A percentile compares a stretch with the other conserved stretches of the same genome.
These are phyloP conservation scores for Boletus rubescentipes DNA, from an alignment of 768 basidiomycete genomes.

Conservation along the genomic window DNA sequence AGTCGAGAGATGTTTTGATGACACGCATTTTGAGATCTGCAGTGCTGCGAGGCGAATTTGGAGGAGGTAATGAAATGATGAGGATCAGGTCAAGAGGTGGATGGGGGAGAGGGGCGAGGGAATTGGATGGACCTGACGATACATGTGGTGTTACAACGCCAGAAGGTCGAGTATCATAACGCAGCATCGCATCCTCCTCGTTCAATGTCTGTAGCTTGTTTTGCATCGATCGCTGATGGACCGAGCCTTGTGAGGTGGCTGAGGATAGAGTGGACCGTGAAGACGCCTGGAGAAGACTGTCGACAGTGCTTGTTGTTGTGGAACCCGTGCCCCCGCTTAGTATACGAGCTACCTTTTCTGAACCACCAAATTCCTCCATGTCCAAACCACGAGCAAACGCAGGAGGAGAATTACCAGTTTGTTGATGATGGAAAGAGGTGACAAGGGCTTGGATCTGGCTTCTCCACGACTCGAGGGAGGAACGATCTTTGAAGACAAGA, in stretches of 20 bases:
- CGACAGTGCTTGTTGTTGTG: constrained; percentile 58
- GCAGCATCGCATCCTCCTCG: constrained; percentile 66
- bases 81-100: constrained; percentile 91
- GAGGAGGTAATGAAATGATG: constrained; percentile 82
- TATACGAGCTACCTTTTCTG: constrained; percentile 74
- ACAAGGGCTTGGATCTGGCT: constrained; percentile 80
- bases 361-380: constrained; percentile 78
- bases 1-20: constrained; percentile 85
- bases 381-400: constrained; percentile 43
- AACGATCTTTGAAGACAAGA: constrained; percentile 88
- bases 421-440: constrained; percentile 61
- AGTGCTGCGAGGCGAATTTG: constrained; percentile 68
- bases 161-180: constrained; percentile 50
- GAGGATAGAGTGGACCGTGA: constrained; percentile 72
- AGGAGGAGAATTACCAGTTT: constrained; percentile 35
- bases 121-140: constrained; percentile 75
- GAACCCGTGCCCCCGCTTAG: constrained; percentile 69
- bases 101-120: constrained; percentile 77
- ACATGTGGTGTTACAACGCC: constrained; percentile 68
- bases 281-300: constrained; percentile 66
- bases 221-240: constrained; percentile 35
- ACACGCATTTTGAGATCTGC: constrained; percentile 86
- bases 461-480: constrained; percentile 89
- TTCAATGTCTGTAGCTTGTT: constrained; percentile 63
- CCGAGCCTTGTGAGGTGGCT: constrained; percentile 67